Conservation (phyloP, 192 early-diverging fungal genomes). For the Anaeromyces robustus region DNA sequence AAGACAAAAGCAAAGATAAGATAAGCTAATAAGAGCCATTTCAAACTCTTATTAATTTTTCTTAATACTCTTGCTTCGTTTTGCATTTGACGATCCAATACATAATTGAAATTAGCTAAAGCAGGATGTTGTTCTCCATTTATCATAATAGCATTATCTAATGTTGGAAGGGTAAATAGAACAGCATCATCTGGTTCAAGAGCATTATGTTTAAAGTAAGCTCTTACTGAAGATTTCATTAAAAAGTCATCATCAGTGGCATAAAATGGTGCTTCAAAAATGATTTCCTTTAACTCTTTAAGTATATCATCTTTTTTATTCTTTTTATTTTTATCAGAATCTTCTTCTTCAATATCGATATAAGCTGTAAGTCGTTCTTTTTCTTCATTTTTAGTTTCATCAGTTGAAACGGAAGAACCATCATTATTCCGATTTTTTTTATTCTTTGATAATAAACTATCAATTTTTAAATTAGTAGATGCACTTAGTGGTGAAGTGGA, state of each 20-base stretch:
- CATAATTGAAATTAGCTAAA: not conserved
- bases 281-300: not conserved
- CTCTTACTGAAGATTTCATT: slow-evolving; percentile 36
- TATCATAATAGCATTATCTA: not conserved
- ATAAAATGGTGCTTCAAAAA: slow-evolving; percentile 31
- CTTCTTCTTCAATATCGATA: not conserved
- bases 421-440: not conserved
- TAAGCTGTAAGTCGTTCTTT: not conserved
- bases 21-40: not conserved
- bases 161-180: slow-evolving; percentile 27
- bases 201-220: slow-evolving; percentile 46
- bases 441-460: not conserved
- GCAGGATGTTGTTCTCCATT: not conserved
- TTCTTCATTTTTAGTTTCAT: not conserved
- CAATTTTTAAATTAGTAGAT: not conserved
- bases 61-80: not conserved
- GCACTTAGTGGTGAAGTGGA: not conserved
- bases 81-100: not conserved
- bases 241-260: slow-evolving; percentile 58
- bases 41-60: not conserved
- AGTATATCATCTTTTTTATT: not conserved
- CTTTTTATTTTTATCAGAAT: not conserved
- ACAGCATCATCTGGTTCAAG: slow-evolving; percentile 45
- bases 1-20: not conserved
- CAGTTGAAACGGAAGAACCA: not conserved